A percentile compares a stretch with the other conserved stretches of the same genome.
Conservation (phyloP, 306 rosid species). For the Glycyrrhiza uralensis region DNA sequence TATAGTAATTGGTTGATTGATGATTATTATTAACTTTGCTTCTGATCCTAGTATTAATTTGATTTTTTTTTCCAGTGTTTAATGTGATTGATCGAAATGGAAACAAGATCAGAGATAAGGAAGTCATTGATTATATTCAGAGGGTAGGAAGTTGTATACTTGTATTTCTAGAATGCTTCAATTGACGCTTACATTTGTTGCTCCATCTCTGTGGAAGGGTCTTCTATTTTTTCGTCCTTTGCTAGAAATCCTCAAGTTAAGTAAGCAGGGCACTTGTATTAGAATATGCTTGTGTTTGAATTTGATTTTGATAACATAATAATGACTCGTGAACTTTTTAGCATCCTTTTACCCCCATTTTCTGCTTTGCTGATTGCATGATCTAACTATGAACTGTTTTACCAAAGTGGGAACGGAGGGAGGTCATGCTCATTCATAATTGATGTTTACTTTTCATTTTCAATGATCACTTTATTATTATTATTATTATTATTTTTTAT, state of each 20-base stretch:
- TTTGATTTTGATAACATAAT: neutral
- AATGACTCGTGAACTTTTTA: neutral
- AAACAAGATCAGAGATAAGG: conserved; percentile 78
- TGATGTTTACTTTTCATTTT: neutral
- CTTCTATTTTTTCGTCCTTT: neutral
- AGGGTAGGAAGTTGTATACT: conserved; percentile 47
- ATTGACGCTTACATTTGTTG: conserved; percentile 23
- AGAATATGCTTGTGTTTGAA: conserved; percentile 1
- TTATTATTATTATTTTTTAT: too few species aligned
- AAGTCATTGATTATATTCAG: conserved; percentile 73
- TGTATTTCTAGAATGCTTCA: neutral
- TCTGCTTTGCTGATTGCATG: neutral
- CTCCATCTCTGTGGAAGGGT: conserved; percentile 8
- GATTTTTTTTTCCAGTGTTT: conserved; percentile 57
- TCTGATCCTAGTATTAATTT: conserved; percentile 8
- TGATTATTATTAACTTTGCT: neutral
- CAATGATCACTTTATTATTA: neutral
- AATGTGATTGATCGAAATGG: conserved; percentile 76
- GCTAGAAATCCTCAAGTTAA: conserved; percentile 10
- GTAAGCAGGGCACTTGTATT: neutral
- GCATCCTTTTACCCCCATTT: neutral
- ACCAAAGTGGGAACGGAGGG: neutral
- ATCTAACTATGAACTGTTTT: neutral
- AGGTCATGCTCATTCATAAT: neutral
- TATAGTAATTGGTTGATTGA: too few species aligned